Evolutionary conservation across 805 yeast species (phyloP), one percentile per base, ranked within the genome.

Genomic region (Zygoascus bituminiphila): DNA sequence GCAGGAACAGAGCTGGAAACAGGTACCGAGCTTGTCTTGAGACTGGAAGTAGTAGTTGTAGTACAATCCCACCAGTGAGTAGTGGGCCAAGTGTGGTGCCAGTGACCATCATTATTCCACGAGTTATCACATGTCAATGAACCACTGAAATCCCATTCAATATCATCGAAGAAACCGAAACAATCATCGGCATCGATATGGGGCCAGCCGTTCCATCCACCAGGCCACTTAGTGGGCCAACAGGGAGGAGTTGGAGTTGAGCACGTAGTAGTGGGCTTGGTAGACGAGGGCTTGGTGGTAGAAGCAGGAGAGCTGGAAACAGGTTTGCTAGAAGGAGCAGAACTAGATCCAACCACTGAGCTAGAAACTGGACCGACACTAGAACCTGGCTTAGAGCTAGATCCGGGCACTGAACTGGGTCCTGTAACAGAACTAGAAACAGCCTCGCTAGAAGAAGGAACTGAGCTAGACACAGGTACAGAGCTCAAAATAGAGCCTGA

Each of bases 311-410:
- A 7, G 42, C 15, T 29, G n/a, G 40, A 21, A 19, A 10, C 42
- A 21, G 42, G 20, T 15, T 44, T 44, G 23, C 46, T 53, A 24
- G n/a, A n/a, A n/a, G n/a, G n/a, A n/a, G n/a, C n/a, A n/a, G n/a
- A n/a, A n/a, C n/a, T n/a, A n/a, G n/a, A n/a, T n/a, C n/a, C n/a
- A n/a, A n/a, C n/a, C n/a, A n/a, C n/a, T n/a, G n/a, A n/a, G n/a
- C n/a, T n/a, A n/a, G n/a, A n/a, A n/a, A n/a, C n/a, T n/a, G n/a
- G n/a, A n/a, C n/a, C n/a, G n/a, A 15, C 40, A 23, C 19, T 26
- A 10, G 42, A n/a, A 31, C 21, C 12, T 5, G 40, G 20, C 8
- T 9, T 33, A 7, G 46, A 33, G 15, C 21, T 22, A 31, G 26
- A 19, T 7, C 21, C 5, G 22, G 24, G 38, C 7, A 44, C 21